Evolutionary conservation across 345 rosid species (phyloP), one percentile per base, ranked within the genome.

Genomic region (Salix dunnii): DNA sequence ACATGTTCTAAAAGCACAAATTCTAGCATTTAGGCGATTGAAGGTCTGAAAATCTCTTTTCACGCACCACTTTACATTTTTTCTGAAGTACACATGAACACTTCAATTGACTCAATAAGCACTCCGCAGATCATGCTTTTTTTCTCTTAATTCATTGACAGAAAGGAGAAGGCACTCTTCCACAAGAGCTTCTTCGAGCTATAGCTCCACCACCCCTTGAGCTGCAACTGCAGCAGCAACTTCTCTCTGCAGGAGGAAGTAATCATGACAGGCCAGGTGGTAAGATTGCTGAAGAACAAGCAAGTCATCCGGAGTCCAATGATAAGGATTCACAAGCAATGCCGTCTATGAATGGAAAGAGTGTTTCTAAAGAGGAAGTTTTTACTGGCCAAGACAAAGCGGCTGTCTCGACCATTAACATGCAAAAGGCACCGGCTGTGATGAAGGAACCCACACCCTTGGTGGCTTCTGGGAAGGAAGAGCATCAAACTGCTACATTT

Each of bases 1-100:
- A 75, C 96, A 96, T 85, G 99, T 94, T 78, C 97, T 94, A 62
- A 96, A 96, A 86, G 99, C 98, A 35, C 99, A 96, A 83, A 96
- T 94, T 79, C 87, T 96, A 73, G 99, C 97, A 75, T 96, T 96
- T 79, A 88, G 98, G 81, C 90, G 99, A 79, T 81, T 96, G 74
- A 96, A 96, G 97, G 99, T 94, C 73, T 78, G 74, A 38, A 60
- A 71, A 58, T 78, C 27, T 67, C 71, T 71, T 68, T 77, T 62
- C 74, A 70, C 75, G 51, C 65, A 20, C n/a, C 14, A 28, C 20
- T 35, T 30, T 11, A 64, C 28, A 38, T 28, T 67, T 31, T 0
- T 38, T 7, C n/a, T 36, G 1, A 4, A 43, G 74, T 25, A 16
- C 21, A 35, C 48, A 0, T 12, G 30, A 71, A n/a, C 38, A 36